A percentile compares a stretch with the other conserved stretches of the same genome.
Conservation (phyloP, 768 basidiomycete genomes). For the Termitomyces titanicus region DNA sequence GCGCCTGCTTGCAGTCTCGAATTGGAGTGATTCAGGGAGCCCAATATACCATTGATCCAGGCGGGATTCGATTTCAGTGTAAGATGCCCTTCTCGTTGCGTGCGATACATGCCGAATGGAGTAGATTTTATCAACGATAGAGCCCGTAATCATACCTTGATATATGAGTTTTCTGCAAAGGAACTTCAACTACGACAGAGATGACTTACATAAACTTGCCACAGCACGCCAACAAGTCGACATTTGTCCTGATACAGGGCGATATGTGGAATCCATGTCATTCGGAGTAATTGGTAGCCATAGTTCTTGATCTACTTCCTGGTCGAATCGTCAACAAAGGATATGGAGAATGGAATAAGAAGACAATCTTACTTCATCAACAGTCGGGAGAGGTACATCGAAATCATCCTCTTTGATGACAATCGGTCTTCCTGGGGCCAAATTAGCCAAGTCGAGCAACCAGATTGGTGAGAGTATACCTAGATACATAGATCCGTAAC, state of each 20-base stretch:
- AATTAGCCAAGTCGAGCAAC: conserved; percentile 9
- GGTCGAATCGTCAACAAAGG: conserved; percentile 5
- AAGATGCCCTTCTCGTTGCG: conserved; percentile 42
- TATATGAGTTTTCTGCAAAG: not conserved
- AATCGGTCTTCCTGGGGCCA: conserved; percentile 53
- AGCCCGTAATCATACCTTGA: conserved; percentile 62
- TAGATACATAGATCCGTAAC: conserved; percentile 74
- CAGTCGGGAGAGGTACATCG: conserved; percentile 59
- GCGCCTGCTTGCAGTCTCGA: conserved; percentile 52
- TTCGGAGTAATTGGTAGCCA: conserved; percentile 48
- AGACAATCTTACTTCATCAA: conserved; percentile 41
- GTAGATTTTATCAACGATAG: conserved; percentile 66
- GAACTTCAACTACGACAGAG: not conserved
- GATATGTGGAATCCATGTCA: conserved; percentile 36
- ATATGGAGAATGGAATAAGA: not conserved
- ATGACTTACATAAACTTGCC: conserved; percentile 52
- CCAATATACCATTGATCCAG: conserved; percentile 74
- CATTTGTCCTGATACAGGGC: conserved; percentile 41
- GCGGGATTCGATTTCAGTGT: conserved; percentile 57
- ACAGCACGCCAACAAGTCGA: conserved; percentile 56
- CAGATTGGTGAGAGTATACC: conserved; percentile 32
- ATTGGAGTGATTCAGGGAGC: conserved; percentile 61
- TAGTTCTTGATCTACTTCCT: conserved; percentile 56
- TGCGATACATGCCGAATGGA: conserved; percentile 54
- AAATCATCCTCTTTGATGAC: conserved; percentile 68